phyloP scores from a whole-genome alignment of 768 basidiomycete genomes.

The Termitomyces sp. region DNA sequence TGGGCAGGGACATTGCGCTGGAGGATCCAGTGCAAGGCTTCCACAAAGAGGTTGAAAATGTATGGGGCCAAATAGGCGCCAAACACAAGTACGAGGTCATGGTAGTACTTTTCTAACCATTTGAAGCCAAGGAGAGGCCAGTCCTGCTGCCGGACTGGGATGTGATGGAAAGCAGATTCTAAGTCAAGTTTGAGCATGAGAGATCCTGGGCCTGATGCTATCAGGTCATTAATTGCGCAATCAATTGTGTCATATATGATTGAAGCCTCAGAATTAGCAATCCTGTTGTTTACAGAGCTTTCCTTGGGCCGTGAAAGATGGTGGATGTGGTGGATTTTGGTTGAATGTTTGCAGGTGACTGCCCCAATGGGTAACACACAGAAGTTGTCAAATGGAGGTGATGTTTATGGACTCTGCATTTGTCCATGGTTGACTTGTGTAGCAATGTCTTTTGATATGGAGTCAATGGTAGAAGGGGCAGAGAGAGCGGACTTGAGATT shows the following conservation, averaged over 20 bases:
- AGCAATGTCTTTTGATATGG: not conserved
- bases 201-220: slow-evolving; percentile 18
- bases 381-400: slow-evolving; percentile 15
- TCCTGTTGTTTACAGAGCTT: slow-evolving; percentile 10
- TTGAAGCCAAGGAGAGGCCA: slow-evolving; percentile 26
- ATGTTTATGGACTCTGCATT: slow-evolving; percentile 15
- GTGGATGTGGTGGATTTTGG: slow-evolving; percentile 20
- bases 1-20: slow-evolving; percentile 20
- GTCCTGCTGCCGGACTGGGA: slow-evolving; percentile 23
- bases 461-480: no score
- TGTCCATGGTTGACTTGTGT: not conserved
- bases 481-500: no score
- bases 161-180: slow-evolving; percentile 28
- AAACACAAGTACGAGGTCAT: slow-evolving; percentile 25
- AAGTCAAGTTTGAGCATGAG: slow-evolving; percentile 29
- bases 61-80: slow-evolving; percentile 21
- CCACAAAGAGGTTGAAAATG: not conserved
- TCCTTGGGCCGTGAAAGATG: slow-evolving; percentile 16
- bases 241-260: slow-evolving; percentile 26
- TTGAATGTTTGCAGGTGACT: slow-evolving; percentile 15
- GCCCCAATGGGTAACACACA: slow-evolving; percentile 20
- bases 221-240: slow-evolving; percentile 16
- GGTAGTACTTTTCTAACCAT: slow-evolving; percentile 23
- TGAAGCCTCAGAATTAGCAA: slow-evolving; percentile 20
- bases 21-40: not conserved